A percentile compares a stretch with the other conserved stretches of the same genome.
Evolutionary conservation across 768 basidiomycete species (phyloP).

Genomic region (Kwoniella sp.): DNA sequence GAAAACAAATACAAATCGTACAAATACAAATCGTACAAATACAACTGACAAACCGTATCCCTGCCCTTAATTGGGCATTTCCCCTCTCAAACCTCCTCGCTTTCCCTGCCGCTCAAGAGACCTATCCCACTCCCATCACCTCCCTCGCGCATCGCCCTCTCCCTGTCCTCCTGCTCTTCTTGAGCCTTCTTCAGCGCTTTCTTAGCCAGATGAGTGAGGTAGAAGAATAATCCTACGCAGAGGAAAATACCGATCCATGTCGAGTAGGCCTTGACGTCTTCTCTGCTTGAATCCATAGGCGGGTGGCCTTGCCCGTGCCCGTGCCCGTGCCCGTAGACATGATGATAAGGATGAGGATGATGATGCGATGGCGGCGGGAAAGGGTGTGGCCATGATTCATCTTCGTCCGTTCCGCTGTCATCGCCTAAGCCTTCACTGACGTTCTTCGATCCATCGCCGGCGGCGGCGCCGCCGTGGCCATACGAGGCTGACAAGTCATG

Average conservation of each 20-base stretch:
- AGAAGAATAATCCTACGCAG: slow-evolving; percentile 44
- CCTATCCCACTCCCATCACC: background rate
- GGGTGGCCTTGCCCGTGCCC: slow-evolving; percentile 7
- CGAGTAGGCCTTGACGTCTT: slow-evolving; percentile 33
- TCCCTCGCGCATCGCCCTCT: slow-evolving; percentile 14
- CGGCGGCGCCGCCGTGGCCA: slow-evolving; percentile 2
- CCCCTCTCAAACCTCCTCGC: slow-evolving; percentile 4
- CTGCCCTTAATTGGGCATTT: no score
- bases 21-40: no score
- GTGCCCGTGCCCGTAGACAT: slow-evolving; percentile 5
- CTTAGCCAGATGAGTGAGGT: slow-evolving; percentile 45
- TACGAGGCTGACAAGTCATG: slow-evolving; percentile 39
- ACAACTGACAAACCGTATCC: no score
- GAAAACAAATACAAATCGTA: no score
- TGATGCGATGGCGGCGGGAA: background rate
- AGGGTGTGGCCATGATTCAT: background rate
- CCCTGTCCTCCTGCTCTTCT: slow-evolving; percentile 33
- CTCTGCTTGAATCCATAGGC: slow-evolving; percentile 12
- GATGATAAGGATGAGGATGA: background rate
- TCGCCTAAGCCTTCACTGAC: background rate
- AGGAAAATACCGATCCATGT: slow-evolving; percentile 44
- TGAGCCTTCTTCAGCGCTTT: slow-evolving; percentile 42
- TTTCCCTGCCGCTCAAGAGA: background rate
- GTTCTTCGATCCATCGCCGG: background rate
- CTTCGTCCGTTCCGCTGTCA: background rate